phyloP scores from a whole-genome alignment of 192 early-diverging fungal genomes.

The Backusella tuberculispora region DNA sequence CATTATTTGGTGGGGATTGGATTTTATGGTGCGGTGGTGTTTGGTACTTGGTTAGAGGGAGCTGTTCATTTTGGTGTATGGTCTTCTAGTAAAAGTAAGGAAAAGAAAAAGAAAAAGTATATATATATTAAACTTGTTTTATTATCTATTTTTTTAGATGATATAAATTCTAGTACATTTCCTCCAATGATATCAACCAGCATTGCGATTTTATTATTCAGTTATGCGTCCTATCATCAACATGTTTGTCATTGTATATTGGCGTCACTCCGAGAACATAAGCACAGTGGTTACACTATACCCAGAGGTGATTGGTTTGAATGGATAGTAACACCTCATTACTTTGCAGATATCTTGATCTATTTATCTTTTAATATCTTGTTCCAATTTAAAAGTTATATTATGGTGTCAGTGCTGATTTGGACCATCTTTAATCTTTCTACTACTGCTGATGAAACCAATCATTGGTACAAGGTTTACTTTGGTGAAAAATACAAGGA shows the following conservation, averaged over 20 bases:
- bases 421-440: conserved; percentile 70
- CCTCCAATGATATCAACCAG: conserved; percentile 34
- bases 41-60: conserved; percentile 55
- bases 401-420: conserved; percentile 47
- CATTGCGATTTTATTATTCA: conserved; percentile 46
- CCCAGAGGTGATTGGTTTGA: conserved; percentile 73
- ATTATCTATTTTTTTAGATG: not conserved
- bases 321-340: conserved; percentile 67
- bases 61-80: conserved; percentile 41
- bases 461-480: conserved; percentile 65
- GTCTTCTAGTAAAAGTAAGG: conserved; percentile 1
- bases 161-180: conserved; percentile 12
- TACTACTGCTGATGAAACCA: conserved; percentile 65
- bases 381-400: conserved; percentile 37
- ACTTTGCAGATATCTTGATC: conserved; percentile 72
- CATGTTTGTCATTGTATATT: conserved; percentile 66
- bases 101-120: no score
- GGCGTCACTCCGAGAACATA: conserved; percentile 53
- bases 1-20: conserved; percentile 68
- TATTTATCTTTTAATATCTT: conserved; percentile 64
- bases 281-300: conserved; percentile 51
- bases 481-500: conserved; percentile 56
- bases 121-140: not conserved
- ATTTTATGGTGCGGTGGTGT: conserved; percentile 61
- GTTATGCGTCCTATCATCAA: conserved; percentile 68